Base-by-base conservation (phyloP, 2,329 filamentous ascomycete species). In the Colletotrichum sp. region DNA sequence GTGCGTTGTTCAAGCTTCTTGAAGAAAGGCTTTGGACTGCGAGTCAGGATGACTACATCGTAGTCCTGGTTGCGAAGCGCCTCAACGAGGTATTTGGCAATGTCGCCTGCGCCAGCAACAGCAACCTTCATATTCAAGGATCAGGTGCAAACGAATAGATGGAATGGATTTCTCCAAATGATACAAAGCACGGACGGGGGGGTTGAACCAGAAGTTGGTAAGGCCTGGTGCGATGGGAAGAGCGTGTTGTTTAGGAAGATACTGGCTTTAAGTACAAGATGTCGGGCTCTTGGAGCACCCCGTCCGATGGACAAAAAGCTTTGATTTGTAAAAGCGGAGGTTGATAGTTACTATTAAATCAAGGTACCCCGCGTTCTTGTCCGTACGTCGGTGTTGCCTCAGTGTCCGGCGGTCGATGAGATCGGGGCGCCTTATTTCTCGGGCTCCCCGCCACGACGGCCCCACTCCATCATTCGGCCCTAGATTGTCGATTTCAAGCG, bases 91-190 rank as follows among this genome's bases (percentile, higher is more conserved):
- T 28, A 58, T 18, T 58, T 58, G 55, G 55, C 55, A 4, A 58
- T 28, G 24, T 58, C 52, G 21, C 55, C 24, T 16, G 16, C 55
- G 26, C 55, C 55, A 28, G 55, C 55, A 58, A 58, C 55, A 26
- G 55, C 55, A 28, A 58, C 55, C 24, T 28, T 58, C 55, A 58
- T 58, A 21, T 48, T 48, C 43, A 48, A 48, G n/a, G 10, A 2
- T 13, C 3, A 1, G 9, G 3, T 48, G 2, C 0, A 4, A 21
- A 21, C 3, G 3, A 48, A 3, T 4, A 12, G 43, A 48, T 48
- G 3, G 1, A 12, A 21, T 9, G 2, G 3, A 8, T 4, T 21
- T 2, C 18, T 48, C 1, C 2, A 12, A 21, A 21, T 21, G 10
- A 2, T 21, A 0, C 4, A 21, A 48, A 12, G 5, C 9, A 12